phyloP scores from a whole-genome alignment of 305 asterid species.

The Nicotiana rustica region DNA sequence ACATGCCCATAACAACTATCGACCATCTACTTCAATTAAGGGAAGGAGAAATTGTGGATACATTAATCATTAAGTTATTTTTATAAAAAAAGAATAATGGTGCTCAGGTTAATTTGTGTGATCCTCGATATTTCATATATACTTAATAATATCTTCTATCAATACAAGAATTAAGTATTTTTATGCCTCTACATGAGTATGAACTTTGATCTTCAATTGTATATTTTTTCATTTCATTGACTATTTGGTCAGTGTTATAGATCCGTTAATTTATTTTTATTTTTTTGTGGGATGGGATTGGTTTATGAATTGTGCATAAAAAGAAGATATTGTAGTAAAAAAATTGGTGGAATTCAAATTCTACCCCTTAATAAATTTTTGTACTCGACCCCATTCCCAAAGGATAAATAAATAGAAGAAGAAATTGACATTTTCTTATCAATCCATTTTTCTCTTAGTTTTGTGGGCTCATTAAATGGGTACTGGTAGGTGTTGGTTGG shows the following conservation, averaged over 20 bases:
- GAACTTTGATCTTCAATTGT: background rate
- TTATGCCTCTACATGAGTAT: background rate
- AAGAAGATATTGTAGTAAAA: background rate
- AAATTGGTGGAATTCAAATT: background rate
- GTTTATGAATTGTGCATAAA: background rate
- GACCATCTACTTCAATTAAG: constrained; percentile 32
- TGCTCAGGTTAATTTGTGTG: no score
- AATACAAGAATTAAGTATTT: no score
- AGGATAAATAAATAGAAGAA: background rate
- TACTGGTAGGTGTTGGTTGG: constrained; percentile 32
- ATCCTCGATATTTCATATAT: rapidly evolving
- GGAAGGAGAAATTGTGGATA: background rate
- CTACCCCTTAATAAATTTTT: background rate
- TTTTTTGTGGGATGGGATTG: background rate
- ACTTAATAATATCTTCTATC: no score
- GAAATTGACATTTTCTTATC: background rate
- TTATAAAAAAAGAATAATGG: background rate
- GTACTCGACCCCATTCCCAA: background rate
- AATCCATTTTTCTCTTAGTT: constrained; percentile 10
- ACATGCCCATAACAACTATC: constrained; percentile 32
- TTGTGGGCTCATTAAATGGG: constrained; percentile 35
- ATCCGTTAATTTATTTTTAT: background rate
- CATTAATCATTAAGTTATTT: background rate
- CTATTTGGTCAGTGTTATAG: background rate
- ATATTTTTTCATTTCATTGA: background rate